phyloP scores from a whole-genome alignment of 164 flowering plant genomes.

The Magnolia officinalis region DNA sequence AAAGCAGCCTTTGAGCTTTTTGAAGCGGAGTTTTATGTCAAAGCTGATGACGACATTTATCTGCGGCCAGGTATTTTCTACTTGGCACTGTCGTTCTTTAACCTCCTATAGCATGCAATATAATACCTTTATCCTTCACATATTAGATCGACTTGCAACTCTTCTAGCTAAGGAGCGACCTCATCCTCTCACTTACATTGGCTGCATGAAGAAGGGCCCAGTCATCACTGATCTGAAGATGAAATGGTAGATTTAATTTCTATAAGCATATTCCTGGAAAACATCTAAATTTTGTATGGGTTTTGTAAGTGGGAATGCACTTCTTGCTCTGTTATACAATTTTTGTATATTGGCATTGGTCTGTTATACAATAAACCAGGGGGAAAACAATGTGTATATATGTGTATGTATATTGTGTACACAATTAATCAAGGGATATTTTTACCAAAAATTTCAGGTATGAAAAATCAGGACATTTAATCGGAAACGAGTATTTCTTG shows the following conservation, averaged over 20 bases:
- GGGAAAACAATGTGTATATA: not conserved
- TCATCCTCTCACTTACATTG: conserved; percentile 57
- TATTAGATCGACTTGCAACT: conserved; percentile 65
- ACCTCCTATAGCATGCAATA: not conserved
- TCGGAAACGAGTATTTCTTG: conserved; percentile 60
- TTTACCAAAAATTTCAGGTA: conserved; percentile 33
- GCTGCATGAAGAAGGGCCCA: conserved; percentile 87
- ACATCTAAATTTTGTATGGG: conserved; percentile 1
- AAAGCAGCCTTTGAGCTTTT: conserved; percentile 67
- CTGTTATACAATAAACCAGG: not conserved
- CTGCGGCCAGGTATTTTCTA: conserved; percentile 49
- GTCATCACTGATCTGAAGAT: conserved; percentile 66
- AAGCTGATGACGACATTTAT: conserved; percentile 75
- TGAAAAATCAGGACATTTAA: conserved; percentile 43
- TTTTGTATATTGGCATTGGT: not conserved
- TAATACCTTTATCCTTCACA: conserved; percentile 6
- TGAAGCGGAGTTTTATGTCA: conserved; percentile 71
- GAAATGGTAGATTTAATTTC: conserved; percentile 46
- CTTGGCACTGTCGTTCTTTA: not conserved
- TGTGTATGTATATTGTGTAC: not conserved
- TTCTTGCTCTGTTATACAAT: not conserved
- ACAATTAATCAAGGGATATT: conserved; percentile 1
- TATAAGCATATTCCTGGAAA: not conserved
- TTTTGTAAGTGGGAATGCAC: not conserved
- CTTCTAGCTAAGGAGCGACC: conserved; percentile 70